A percentile compares a stretch with the other conserved stretches of the same genome.
Conservation (phyloP, 306 rosid species). For the Citrullus mucosospermus region DNA sequence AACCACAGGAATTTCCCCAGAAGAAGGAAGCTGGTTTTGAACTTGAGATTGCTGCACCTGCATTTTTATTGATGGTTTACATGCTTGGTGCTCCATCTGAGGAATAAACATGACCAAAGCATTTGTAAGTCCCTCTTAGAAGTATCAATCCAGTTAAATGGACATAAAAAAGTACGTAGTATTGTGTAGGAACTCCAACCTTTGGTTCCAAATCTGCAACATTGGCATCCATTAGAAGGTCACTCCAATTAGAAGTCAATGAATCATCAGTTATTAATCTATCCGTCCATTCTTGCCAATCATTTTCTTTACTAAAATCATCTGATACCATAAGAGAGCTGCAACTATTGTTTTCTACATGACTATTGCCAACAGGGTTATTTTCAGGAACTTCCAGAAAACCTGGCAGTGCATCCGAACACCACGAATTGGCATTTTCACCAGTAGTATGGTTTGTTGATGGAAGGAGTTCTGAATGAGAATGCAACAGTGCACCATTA, state of each 20-base stretch:
- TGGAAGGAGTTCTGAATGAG: constrained; percentile 35
- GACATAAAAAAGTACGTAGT: background rate
- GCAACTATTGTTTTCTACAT: constrained; percentile 52
- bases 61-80: constrained; percentile 40
- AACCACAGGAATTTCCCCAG: constrained; percentile 39
- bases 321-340: constrained; percentile 47
- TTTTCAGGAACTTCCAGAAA: constrained; percentile 63
- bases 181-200: constrained; percentile 34
- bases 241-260: constrained; percentile 75
- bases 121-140: background rate
- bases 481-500: constrained; percentile 31
- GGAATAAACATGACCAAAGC: constrained; percentile 15
- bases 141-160: background rate
- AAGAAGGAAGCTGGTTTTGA: constrained; percentile 41
- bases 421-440: constrained; percentile 59
- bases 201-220: constrained; percentile 65
- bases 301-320: constrained; percentile 53
- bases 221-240: constrained; percentile 57
- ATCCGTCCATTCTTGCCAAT: constrained; percentile 98
- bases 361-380: constrained; percentile 47
- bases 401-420: constrained; percentile 53
- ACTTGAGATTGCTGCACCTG: constrained; percentile 41
- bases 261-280: constrained; percentile 70
- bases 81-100: constrained; percentile 48
- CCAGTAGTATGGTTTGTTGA: constrained; percentile 42